A percentile compares a stretch with the other conserved stretches of the same genome.
These are phyloP conservation scores for Boletus patriciae DNA, from an alignment of 768 basidiomycete genomes.

Conservation along the genomic window DNA sequence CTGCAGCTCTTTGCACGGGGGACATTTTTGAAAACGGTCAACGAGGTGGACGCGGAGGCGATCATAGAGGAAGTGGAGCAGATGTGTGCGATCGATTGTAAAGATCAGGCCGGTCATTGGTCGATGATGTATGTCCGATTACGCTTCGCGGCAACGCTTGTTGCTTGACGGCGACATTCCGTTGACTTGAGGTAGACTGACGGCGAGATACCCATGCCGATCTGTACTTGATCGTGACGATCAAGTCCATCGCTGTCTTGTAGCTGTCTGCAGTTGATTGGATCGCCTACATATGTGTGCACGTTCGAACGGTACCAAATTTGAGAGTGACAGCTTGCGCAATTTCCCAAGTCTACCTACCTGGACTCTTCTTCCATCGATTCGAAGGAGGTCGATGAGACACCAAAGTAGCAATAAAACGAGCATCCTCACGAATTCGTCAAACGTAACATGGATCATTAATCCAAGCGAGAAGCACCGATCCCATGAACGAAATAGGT, in stretches of 20 bases:
- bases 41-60: constrained; percentile 52
- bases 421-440: background rate
- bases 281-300: background rate
- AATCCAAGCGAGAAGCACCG: constrained; percentile 18
- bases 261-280: constrained; percentile 1
- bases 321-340: constrained; percentile 2
- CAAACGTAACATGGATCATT: constrained; percentile 7
- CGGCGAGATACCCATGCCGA: background rate
- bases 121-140: constrained; percentile 71
- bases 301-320: constrained; percentile 3
- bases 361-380: background rate
- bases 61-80: constrained; percentile 66
- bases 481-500: background rate
- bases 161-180: constrained; percentile 19
- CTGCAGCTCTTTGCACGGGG: constrained; percentile 61
- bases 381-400: constrained; percentile 2
- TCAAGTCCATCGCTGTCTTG: constrained; percentile 5
- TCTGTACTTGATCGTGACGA: constrained; percentile 1
- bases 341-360: background rate
- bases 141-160: constrained; percentile 56
- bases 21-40: constrained; percentile 55
- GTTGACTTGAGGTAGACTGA: constrained; percentile 5
- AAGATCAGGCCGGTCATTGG: constrained; percentile 63
- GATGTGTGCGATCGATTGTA: constrained; percentile 54
- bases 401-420: background rate